Evolutionary conservation across 2,329 filamentous ascomycete species (phyloP).

Genomic region (Helicocarpus griseus): DNA sequence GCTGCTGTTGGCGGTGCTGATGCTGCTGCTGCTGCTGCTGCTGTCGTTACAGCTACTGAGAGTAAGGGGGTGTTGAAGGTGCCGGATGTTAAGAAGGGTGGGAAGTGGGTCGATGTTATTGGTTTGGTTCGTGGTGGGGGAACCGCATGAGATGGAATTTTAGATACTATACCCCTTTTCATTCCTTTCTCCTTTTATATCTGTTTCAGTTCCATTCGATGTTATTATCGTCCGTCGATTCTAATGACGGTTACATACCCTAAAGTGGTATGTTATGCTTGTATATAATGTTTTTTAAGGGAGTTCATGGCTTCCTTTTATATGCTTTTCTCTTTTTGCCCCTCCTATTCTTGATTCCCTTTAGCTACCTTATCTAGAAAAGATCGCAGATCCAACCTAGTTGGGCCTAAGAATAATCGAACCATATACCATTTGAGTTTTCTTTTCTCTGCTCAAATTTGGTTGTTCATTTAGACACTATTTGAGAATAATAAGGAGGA

Average conservation of each 20-base stretch:
- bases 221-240: too few relatives aligned
- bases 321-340: neutral
- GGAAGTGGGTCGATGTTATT: conserved; percentile 32
- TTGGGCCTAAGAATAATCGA: too few relatives aligned
- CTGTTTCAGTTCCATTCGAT: neutral
- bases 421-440: too few relatives aligned
- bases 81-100: conserved; percentile 18
- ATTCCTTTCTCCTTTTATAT: too few relatives aligned
- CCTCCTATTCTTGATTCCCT: neutral
- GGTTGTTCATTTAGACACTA: too few relatives aligned
- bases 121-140: conserved; percentile 13
- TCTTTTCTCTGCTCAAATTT: too few relatives aligned
- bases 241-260: too few relatives aligned
- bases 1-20: conserved; percentile 12
- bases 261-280: too few relatives aligned
- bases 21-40: neutral
- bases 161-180: too few relatives aligned
- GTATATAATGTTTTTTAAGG: neutral
- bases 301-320: neutral
- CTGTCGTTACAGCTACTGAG: conserved; percentile 3
- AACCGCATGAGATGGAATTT: too few relatives aligned
- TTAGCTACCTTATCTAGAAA: neutral
- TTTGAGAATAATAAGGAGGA: too few relatives aligned
- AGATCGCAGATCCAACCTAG: neutral
- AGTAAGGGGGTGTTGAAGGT: conserved; percentile 17